These are phyloP conservation scores for Mucor velutinosus DNA, from an alignment of 371 early-diverging fungal species.

Conservation along the genomic window DNA sequence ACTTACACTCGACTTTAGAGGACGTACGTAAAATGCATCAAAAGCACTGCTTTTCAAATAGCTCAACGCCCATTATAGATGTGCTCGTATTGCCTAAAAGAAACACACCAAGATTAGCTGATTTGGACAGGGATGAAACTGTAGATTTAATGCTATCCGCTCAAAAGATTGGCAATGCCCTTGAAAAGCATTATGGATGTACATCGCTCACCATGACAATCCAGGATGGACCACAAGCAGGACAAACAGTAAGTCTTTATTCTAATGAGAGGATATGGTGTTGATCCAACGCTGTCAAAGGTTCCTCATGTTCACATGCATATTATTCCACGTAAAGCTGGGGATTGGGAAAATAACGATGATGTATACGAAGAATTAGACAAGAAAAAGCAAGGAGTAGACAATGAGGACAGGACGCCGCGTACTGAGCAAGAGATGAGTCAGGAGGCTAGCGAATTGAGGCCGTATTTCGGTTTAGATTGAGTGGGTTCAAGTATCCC, in stretches of 20 bases:
- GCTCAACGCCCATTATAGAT: slow-evolving; percentile 49
- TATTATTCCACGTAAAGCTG: slow-evolving; percentile 82
- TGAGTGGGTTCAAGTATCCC: neutral
- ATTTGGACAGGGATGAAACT: slow-evolving; percentile 75
- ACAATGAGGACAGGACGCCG: slow-evolving; percentile 72
- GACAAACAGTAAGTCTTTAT: slow-evolving; percentile 75
- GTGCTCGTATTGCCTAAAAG: slow-evolving; percentile 82
- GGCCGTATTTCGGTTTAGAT: slow-evolving; percentile 50
- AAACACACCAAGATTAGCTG: slow-evolving; percentile 67
- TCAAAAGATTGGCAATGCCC: slow-evolving; percentile 71
- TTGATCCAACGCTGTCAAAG: neutral
- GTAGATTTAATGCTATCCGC: slow-evolving; percentile 79
- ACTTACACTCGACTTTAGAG: neutral
- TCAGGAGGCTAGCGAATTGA: slow-evolving; percentile 65
- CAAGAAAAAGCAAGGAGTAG: slow-evolving; percentile 47
- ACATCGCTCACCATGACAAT: slow-evolving; percentile 79
- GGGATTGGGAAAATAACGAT: slow-evolving; percentile 89
- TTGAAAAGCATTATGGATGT: slow-evolving; percentile 76
- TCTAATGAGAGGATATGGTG: neutral
- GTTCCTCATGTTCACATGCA: slow-evolving; percentile 94
- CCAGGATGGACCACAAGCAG: slow-evolving; percentile 83
- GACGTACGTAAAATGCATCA: neutral
- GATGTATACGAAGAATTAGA: slow-evolving; percentile 86
- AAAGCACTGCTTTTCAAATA: neutral
- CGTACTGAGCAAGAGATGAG: slow-evolving; percentile 81